phyloP scores from a whole-genome alignment of 163 green algal species.

The Trebouxia gelatinosa region DNA sequence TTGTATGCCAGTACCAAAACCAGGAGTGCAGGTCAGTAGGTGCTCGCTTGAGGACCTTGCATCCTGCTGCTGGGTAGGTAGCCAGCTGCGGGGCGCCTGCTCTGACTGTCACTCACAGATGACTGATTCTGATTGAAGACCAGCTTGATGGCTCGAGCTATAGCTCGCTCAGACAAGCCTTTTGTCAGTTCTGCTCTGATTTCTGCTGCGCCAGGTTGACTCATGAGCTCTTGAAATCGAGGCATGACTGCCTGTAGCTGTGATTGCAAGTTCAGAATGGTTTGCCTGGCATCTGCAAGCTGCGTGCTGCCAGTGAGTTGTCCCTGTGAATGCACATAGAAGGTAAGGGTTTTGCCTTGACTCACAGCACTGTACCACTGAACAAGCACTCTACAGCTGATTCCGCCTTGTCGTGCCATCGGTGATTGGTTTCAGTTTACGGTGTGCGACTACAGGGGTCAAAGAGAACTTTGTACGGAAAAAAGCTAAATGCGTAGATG shows the following conservation, averaged over 20 bases:
- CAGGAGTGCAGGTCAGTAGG: too few species aligned
- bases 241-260: conserved; percentile 44
- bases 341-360: neutral
- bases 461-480: too few species aligned
- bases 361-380: neutral
- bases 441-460: neutral
- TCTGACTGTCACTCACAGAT: neutral
- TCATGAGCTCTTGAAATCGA: conserved; percentile 39
- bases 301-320: conserved; percentile 35
- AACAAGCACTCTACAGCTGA: neutral
- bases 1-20: too few species aligned
- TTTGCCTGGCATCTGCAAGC: conserved; percentile 33
- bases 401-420: neutral
- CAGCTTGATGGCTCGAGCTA: conserved; percentile 50
- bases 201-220: conserved; percentile 45
- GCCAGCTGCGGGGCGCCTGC: too few species aligned
- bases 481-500: too few species aligned
- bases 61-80: too few species aligned
- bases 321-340: conserved; percentile 7
- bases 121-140: conserved; percentile 20
- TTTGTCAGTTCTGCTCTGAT: conserved; percentile 43
- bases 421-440: neutral
- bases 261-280: conserved; percentile 6
- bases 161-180: conserved; percentile 42
- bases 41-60: too few species aligned